Evolutionary conservation across 176 grass and related monocot species (phyloP), one percentile per base, ranked within the genome.

Genomic region (Oryza punctata): DNA sequence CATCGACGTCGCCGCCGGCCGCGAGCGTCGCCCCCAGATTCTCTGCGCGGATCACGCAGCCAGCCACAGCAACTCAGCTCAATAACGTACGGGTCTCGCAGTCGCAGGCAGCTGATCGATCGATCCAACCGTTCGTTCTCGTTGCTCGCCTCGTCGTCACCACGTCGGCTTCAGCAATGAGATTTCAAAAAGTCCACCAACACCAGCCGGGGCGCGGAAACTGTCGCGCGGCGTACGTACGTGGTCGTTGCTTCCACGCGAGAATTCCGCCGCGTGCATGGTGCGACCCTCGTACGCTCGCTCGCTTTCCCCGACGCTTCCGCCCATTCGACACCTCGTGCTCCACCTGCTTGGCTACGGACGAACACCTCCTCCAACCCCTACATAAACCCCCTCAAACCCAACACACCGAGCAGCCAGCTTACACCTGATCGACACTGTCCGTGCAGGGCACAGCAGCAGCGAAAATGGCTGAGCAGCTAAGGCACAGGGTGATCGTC

Each of bases 161-260:
- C 49, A 72, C 54, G 40, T 73, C 59, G 21, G 38, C 59, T 8
- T 65, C 54, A 6, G 33, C 33, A 2, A 29, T 2, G 33, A 35
- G 7, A 28, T 2, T 25, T 50, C 70, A 52, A 75, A 52, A 75
- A 83, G 37, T 38, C 33, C 40, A 75, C 41, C 27, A 82, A 67
- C 41, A 27, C 67, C 33, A 10, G 40, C 32, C 1, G 23, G 12
- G 9, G 28, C 70, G 21, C 41, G 1, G 15, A 75, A 65, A 52
- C 63, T 57, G 78, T 81, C 52, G 52, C 72, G 28, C 28, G 28
- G n/a, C n/a, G n/a, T n/a, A 29, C 3, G 3, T 32, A 32, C 33
- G 65, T 54, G 10, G 66, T 81, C 66, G 41, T 72, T 72, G 33
- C 66, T 77, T 89, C 32, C 72, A 81, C 82, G 72, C 43, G 1